Evolutionary conservation across 495 filamentous ascomycete genomes (phyloP), one percentile per base, ranked within the genome.

Genomic region (Jackrogersella multiformis): DNA sequence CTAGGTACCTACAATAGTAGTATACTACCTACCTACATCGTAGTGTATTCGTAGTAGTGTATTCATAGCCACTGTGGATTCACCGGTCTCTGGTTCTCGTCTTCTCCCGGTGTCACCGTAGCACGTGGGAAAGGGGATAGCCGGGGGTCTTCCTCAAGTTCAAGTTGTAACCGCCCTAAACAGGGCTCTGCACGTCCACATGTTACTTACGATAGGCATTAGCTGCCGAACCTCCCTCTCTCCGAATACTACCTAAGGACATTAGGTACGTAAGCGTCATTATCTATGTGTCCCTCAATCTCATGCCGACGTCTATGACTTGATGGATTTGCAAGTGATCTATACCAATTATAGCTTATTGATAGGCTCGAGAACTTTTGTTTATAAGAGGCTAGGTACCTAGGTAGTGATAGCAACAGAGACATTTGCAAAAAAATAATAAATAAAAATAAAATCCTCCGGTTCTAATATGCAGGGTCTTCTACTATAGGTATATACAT

Each of bases 81-180:
- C 34, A n/a, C 18, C 5, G 35, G 30, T 39, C 42, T 48, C 38
- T 56, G 38, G 45, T 44, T 45, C 53, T 44, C 53, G 28, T 58
- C 26, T 48, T 24, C 36, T 53, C 55, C 46, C 32, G 28, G 56
- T 66, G 63, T 56, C 23, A 66, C 63, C 21, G 49, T 56, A 66
- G 49, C 63, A 66, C 63, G 63, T 66, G 63, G 63, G 23, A 49
- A 20, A 35, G 46, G 51, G 51, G 4, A 16, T 49, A n/a, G 13
- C 45, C 45, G 30, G 10, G 52, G 48, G 44, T n/a, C 28, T 21
- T 36, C 44, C 30, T 48, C 20, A 9, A 42, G 38, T 45, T 48
- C 10, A 35, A 53, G 18, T 16, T 26, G 44, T n/a, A 56, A 30
- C 39, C 16, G 24, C 13, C 32, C 36, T 42, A 18, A 32, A 64